Conservation (phyloP, 345 rosid genomes). For the Citrus unshiu region DNA sequence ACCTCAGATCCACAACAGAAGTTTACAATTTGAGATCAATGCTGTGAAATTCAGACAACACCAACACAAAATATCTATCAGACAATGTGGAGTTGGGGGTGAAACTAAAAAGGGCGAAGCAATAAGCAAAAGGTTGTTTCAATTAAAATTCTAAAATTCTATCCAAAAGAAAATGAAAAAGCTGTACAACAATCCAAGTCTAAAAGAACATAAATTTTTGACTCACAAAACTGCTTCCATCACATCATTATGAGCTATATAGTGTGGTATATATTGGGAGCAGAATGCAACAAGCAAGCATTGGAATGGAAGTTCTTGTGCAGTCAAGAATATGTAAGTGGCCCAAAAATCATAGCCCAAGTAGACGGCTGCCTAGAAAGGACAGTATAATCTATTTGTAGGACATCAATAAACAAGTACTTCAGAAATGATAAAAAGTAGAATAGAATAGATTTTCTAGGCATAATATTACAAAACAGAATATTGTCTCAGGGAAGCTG, state of each 20-base stretch:
- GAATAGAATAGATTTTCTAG: neutral
- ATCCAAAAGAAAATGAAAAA: neutral
- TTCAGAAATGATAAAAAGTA: neutral
- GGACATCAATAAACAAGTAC: neutral
- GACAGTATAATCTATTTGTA: neutral
- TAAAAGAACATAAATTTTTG: neutral
- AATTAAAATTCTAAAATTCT: too few relatives aligned
- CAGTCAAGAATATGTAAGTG: constrained; percentile 1
- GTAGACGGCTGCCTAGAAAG: neutral
- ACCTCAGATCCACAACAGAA: neutral
- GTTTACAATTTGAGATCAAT: too few relatives aligned
- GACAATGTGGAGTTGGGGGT: neutral
- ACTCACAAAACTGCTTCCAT: neutral
- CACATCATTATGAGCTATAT: neutral
- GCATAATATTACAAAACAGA: constrained; percentile 19
- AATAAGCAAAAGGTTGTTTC: neutral
- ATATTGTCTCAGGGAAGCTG: neutral
- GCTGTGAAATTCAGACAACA: neutral
- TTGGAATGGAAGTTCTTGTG: neutral
- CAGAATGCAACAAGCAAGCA: constrained; percentile 6
- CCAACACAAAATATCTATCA: neutral
- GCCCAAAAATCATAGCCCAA: neutral
- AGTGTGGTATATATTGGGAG: neutral
- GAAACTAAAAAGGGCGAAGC: neutral
- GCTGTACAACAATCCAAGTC: neutral